These are phyloP conservation scores for Musa itinerans DNA, from an alignment of 176 grass and related monocot genomes.

Conservation along the genomic window DNA sequence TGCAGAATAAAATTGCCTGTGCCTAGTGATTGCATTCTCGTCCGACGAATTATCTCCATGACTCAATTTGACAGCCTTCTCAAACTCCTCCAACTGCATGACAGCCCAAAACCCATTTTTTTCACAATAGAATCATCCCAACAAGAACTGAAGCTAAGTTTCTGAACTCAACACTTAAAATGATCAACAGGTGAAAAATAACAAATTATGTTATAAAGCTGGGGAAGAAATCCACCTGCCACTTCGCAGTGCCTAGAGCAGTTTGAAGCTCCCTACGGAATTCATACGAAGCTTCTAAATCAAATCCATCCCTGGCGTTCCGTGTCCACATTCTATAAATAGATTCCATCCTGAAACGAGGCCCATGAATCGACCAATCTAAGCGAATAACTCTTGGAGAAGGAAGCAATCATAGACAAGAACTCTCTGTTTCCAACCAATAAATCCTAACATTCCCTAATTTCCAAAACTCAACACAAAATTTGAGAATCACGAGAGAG, in stretches of 20 bases:
- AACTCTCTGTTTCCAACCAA: not conserved
- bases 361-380: not conserved
- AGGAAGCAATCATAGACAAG: not conserved
- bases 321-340: slow-evolving; percentile 69
- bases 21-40: slow-evolving; percentile 46
- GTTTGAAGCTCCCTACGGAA: slow-evolving; percentile 57
- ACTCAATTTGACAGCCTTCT: slow-evolving; percentile 53
- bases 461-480: not conserved
- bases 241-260: slow-evolving; percentile 84
- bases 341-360: slow-evolving; percentile 71
- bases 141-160: not conserved
- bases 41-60: slow-evolving; percentile 48
- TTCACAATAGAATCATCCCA: not conserved
- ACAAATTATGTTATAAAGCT: not conserved
- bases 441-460: not conserved
- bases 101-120: not conserved
- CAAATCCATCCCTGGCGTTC: slow-evolving; percentile 25
- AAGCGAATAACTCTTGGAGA: not conserved
- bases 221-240: slow-evolving; percentile 50
- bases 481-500: not conserved
- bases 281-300: slow-evolving; percentile 34
- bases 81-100: slow-evolving; percentile 76
- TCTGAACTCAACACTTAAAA: not conserved
- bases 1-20: slow-evolving; percentile 58
- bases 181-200: slow-evolving; percentile 12